Base-by-base conservation (phyloP, 1,284 basidiomycete species). In the Leccinum pallidistipes region DNA sequence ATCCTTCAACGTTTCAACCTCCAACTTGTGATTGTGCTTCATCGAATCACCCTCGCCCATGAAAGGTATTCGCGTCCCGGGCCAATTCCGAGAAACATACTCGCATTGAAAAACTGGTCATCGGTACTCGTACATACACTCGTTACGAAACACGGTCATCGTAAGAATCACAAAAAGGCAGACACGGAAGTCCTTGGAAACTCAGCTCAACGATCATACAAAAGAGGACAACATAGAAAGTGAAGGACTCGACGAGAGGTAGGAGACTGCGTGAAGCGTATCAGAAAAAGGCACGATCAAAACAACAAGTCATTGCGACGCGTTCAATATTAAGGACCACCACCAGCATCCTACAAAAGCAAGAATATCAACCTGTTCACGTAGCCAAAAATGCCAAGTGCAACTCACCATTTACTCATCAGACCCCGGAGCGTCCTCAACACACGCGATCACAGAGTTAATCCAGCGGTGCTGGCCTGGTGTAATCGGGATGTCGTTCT, bases 391-490 rank as follows among this genome's bases (percentile, higher is more conserved):
- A 21, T 16, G 3, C 8, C 38, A 40, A n/a, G 38, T 32, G 32
- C 32, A 10, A 40, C 38, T n/a, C 16, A 40, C 38, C 38, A 40
- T 32, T 36, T 36, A 36, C 34, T 36, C 34, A 2, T 24, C 24
- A 24, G 24, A 3, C 34, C 12, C 11, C 10, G 34, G 34, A 43
- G 11, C 11, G 18, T 36, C 32, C 32, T 34, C 32, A 10, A 49
- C n/a, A 18, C 31, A 24, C n/a, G 36, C 63, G 1, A 64, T 32
- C 27, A 61, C 21, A 5, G 64, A 62, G 9, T 40, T 62, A 14
- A 64, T 6, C 60, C 60, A 64, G 29, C 31, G 36, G 45, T 61
- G 56, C 24, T 56, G 49, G 24, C 36, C 47, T 2, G 40, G 50
- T 7, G 18, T 31, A 7, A 65, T 29, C 3, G 53, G 62, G 0